phyloP scores from a whole-genome alignment of 139 green algal genomes.

The Pleodorina starrii region DNA sequence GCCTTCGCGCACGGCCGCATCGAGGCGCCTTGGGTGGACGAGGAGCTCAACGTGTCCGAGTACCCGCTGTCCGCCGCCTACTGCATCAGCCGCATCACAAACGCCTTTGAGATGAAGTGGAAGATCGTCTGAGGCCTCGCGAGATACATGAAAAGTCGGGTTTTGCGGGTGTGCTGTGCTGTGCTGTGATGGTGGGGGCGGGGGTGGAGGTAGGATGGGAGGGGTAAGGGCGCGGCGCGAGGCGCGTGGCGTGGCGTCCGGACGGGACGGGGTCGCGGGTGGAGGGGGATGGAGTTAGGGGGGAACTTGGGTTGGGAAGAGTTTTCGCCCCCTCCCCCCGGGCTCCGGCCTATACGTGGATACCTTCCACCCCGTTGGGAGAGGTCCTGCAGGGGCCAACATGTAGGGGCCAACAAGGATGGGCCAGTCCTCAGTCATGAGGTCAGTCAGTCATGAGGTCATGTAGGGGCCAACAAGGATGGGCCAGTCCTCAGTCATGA shows the following conservation, averaged over 20 bases:
- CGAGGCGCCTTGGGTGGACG: conserved; percentile 85
- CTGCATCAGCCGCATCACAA: conserved; percentile 88
- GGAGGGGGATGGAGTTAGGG: background rate
- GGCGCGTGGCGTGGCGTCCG: background rate
- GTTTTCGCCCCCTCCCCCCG: too few species aligned
- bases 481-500: too few species aligned
- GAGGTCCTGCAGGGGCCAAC: too few species aligned
- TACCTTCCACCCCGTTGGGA: too few species aligned
- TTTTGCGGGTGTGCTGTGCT: background rate
- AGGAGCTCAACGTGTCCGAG: conserved; percentile 90
- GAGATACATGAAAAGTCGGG: background rate
- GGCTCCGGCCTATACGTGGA: too few species aligned
- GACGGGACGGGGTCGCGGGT: background rate
- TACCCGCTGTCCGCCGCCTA: conserved; percentile 95
- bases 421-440: too few species aligned
- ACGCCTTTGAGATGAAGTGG: conserved; percentile 92
- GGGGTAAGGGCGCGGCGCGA: background rate
- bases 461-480: too few species aligned
- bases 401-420: too few species aligned
- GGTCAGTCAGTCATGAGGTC: too few species aligned
- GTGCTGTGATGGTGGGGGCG: background rate
- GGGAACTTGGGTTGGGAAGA: background rate
- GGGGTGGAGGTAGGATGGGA: background rate
- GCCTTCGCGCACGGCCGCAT: conserved; percentile 95
- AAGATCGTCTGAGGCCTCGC: conserved; percentile 70